phyloP scores from a whole-genome alignment of 202 grass and related monocot species.

The Brachypodium distachyon region DNA sequence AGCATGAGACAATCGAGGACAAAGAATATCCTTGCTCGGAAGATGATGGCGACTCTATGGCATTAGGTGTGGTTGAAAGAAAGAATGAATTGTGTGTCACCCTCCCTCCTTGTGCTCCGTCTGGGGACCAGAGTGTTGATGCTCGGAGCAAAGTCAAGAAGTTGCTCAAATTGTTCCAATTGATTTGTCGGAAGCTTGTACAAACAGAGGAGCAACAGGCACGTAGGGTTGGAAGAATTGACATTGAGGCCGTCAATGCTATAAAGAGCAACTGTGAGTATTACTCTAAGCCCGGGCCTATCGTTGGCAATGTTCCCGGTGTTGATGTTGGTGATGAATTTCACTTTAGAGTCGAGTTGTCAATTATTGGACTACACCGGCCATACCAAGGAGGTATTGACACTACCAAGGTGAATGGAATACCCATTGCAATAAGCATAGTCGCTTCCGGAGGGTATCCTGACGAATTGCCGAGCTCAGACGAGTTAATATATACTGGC shows the following conservation, averaged over 20 bases:
- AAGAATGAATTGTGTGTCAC: slow-evolving; percentile 34
- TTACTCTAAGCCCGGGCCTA: slow-evolving; percentile 31
- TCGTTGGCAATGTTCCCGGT: slow-evolving; percentile 60
- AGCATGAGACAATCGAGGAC: slow-evolving; percentile 1
- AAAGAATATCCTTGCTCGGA: slow-evolving; percentile 15
- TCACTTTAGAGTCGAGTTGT: slow-evolving; percentile 65
- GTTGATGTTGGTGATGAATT: slow-evolving; percentile 91
- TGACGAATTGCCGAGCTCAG: slow-evolving; percentile 62
- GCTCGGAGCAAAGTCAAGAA: slow-evolving; percentile 53
- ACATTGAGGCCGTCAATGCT: slow-evolving; percentile 30
- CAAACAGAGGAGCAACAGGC: slow-evolving; percentile 47
- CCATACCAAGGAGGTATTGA: slow-evolving; percentile 73
- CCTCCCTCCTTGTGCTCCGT: slow-evolving; percentile 43
- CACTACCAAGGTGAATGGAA: slow-evolving; percentile 23
- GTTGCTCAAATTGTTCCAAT: slow-evolving; percentile 59
- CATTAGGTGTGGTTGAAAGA: slow-evolving; percentile 15
- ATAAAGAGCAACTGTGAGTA: slow-evolving; percentile 41
- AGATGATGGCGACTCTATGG: slow-evolving; percentile 24
- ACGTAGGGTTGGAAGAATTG: slow-evolving; percentile 35
- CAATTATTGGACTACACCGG: slow-evolving; percentile 66
- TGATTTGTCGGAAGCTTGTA: slow-evolving; percentile 45
- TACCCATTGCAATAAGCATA: slow-evolving; percentile 60
- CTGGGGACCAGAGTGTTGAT: slow-evolving; percentile 13
- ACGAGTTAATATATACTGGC: slow-evolving; percentile 81
- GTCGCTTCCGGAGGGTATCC: slow-evolving; percentile 84